Base-by-base conservation (phyloP, 257 asterid species). In the Ophiorrhiza pumila region DNA sequence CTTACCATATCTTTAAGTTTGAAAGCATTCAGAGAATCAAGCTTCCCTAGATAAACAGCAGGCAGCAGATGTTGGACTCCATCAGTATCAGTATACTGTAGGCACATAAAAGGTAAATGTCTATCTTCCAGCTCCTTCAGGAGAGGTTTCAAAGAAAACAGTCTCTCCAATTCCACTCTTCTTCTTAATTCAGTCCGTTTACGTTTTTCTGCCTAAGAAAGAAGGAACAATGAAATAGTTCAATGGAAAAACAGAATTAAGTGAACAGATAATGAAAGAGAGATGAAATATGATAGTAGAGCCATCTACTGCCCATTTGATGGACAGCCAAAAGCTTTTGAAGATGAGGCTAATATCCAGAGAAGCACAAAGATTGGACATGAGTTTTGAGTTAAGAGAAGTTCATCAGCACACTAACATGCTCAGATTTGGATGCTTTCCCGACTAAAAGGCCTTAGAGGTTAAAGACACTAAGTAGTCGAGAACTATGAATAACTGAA, bases 1-100 rank as follows among this genome's bases (percentile, higher is more conserved):
- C 93, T 82, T 83, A 90, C 99, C 93, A 83, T 66, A 82, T 72
- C 71, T 71, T 88, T 89, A 49, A 92, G 77, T 80, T 86, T 85
- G 73, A 84, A 69, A 80, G 90, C 80, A 85, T 85, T 87, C 79
- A 91, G 74, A 25, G 84, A 76, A 77, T 91, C 96, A 87, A 94
- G 84, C 77, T 81, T 82, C 80, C 99, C 98, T 87, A 94, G 71
- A 83, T 90, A 94, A 82, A 85, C 99, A 85, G 95, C 90, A 74
- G 97, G 93, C 74, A 86, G 87, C 80, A 80, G 84, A 83, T 88
- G 91, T 65, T 81, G 93, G 82, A 86, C 90, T 80, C 98, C 98
- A 58, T 81, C 90, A 70, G 85, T 74, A 84, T 86, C 93, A 45
- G 75, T 83, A 83, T 91, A 91, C 73, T 83, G 96, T 81, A 94